phyloP scores from a whole-genome alignment of 768 basidiomycete genomes.

The Thelephora aurantiotincta region DNA sequence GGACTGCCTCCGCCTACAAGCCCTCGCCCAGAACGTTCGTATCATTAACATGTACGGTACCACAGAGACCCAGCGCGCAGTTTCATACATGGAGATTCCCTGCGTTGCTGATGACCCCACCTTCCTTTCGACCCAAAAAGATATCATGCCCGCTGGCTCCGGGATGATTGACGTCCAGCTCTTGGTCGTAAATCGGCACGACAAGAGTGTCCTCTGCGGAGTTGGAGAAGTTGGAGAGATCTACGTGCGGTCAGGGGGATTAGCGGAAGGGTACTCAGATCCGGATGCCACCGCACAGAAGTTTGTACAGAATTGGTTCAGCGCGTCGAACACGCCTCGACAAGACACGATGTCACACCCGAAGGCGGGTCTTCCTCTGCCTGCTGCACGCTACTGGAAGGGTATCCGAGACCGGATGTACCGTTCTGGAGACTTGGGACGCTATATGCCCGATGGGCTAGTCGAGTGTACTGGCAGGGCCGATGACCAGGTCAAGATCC shows the following conservation, averaged over 20 bases:
- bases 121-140: constrained; percentile 89
- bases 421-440: constrained; percentile 89
- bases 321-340: constrained; percentile 28
- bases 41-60: constrained; percentile 99
- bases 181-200: constrained; percentile 84
- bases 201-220: constrained; percentile 75
- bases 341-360: constrained; percentile 66
- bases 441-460: constrained; percentile 81
- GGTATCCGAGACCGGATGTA: constrained; percentile 97
- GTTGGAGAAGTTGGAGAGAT: constrained; percentile 98
- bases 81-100: constrained; percentile 92
- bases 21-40: constrained; percentile 79
- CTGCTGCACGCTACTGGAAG: constrained; percentile 79
- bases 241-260: constrained; percentile 90
- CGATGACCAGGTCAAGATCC: constrained; percentile 98
- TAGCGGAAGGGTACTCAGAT: constrained; percentile 93
- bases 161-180: constrained; percentile 98
- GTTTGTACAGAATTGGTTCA: constrained; percentile 93
- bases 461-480: constrained; percentile 97
- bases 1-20: constrained; percentile 88
- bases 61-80: constrained; percentile 97
- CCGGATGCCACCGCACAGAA: constrained; percentile 73
- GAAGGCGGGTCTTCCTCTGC: constrained; percentile 34
- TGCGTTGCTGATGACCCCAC: constrained; percentile 72
- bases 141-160: constrained; percentile 93